Evolutionary conservation across 768 basidiomycete genomes (phyloP).

Genomic region (Holtermanniella nyarrowii): DNA sequence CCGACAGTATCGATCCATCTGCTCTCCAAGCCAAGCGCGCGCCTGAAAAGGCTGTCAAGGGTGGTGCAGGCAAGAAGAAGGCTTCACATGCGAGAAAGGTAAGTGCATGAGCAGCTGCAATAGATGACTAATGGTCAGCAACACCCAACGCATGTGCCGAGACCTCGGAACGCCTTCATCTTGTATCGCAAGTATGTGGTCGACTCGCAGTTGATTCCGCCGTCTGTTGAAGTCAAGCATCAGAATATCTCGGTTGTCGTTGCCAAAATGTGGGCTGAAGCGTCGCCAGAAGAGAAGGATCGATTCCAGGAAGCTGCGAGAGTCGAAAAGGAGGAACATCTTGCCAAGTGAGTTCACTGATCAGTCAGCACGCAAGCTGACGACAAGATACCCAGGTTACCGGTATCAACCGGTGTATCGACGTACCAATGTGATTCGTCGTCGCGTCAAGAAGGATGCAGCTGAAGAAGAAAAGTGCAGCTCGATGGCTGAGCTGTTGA

Average conservation of each 20-base stretch:
- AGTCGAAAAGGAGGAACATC: conserved; percentile 38
- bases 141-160: conserved; percentile 51
- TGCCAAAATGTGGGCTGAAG: conserved; percentile 57
- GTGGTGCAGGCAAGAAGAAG: conserved; percentile 15
- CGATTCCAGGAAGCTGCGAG: conserved; percentile 35
- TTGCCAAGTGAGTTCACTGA: conserved; percentile 29
- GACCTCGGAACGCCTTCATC: conserved; percentile 69
- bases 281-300: conserved; percentile 29
- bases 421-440: conserved; percentile 32
- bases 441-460: conserved; percentile 32
- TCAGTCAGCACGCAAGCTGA: neutral
- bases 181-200: conserved; percentile 67
- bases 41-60: neutral
- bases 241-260: conserved; percentile 63
- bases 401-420: conserved; percentile 39
- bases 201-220: conserved; percentile 52
- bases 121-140: conserved; percentile 11
- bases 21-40: neutral
- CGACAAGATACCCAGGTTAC: conserved; percentile 35
- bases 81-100: conserved; percentile 32
- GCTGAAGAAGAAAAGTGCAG: conserved; percentile 37
- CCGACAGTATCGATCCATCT: neutral
- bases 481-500: conserved; percentile 25
- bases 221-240: conserved; percentile 56
- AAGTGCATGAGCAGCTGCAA: neutral